These are phyloP conservation scores for Russula virescens DNA, from an alignment of 768 basidiomycete genomes.

Conservation along the genomic window DNA sequence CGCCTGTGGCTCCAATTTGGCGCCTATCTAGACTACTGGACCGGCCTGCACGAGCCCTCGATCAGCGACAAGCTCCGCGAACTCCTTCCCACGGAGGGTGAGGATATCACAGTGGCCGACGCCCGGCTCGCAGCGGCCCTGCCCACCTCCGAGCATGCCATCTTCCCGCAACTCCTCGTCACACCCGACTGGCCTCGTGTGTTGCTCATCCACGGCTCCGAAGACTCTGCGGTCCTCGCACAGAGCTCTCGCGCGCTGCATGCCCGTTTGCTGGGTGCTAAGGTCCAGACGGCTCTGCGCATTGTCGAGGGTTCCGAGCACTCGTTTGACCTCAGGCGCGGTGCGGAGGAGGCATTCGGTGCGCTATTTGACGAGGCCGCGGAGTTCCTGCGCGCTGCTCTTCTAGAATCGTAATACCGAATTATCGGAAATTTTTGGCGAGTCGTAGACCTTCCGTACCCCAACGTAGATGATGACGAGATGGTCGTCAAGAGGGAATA, in stretches of 20 bases:
- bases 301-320: conserved; percentile 45
- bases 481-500: no score
- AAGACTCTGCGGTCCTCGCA: conserved; percentile 42
- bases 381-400: conserved; percentile 26
- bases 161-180: conserved; percentile 46
- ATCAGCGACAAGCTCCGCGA: conserved; percentile 41
- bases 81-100: conserved; percentile 2
- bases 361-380: conserved; percentile 34
- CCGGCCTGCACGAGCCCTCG: conserved; percentile 39
- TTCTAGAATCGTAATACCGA: neutral
- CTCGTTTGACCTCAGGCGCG: conserved; percentile 48
- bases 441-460: neutral
- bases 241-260: conserved; percentile 38
- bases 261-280: conserved; percentile 32
- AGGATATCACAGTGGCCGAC: neutral
- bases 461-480: neutral
- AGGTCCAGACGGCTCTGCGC: conserved; percentile 34
- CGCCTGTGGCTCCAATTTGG: conserved; percentile 59
- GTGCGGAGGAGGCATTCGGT: conserved; percentile 39
- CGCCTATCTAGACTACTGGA: conserved; percentile 52
- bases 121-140: conserved; percentile 19
- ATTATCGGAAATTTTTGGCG: neutral
- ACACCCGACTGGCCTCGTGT: conserved; percentile 40
- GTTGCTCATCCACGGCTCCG: conserved; percentile 43
- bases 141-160: conserved; percentile 29